These are phyloP conservation scores for Teratosphaeria destructans DNA, from an alignment of 2,329 filamentous ascomycete genomes.

Conservation along the genomic window DNA sequence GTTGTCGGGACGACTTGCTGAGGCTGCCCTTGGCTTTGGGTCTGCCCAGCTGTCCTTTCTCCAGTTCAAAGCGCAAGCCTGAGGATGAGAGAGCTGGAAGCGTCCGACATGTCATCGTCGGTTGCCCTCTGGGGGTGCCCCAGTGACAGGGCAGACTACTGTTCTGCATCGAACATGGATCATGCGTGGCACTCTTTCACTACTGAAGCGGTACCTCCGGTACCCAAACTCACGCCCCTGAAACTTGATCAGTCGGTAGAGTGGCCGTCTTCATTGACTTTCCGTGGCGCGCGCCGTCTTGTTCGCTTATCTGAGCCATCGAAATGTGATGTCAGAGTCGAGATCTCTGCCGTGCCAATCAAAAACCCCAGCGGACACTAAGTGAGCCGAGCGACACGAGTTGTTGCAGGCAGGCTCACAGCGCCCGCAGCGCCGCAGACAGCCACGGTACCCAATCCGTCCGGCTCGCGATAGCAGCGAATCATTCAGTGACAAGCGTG, in stretches of 20 bases:
- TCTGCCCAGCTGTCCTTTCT: too few relatives aligned
- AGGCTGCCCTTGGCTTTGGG: too few relatives aligned
- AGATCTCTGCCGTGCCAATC: neutral
- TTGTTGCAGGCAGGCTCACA: neutral
- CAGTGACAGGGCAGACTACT: too few relatives aligned
- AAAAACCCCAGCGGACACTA: neutral
- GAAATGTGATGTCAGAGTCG: neutral
- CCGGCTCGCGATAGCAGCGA: neutral
- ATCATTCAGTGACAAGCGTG: neutral
- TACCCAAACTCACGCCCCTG: neutral
- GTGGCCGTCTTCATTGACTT: neutral
- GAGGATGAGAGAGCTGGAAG: too few relatives aligned
- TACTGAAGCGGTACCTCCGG: neutral
- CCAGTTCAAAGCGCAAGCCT: too few relatives aligned
- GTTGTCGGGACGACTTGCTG: too few relatives aligned
- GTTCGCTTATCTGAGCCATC: neutral
- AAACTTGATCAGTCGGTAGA: neutral
- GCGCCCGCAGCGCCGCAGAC: neutral
- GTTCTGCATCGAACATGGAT: too few relatives aligned
- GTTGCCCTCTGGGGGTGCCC: too few relatives aligned
- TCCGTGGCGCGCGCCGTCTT: neutral
- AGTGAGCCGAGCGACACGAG: neutral
- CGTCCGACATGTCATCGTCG: too few relatives aligned
- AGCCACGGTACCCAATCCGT: neutral
- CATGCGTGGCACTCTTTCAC: too few relatives aligned